Evolutionary conservation across 805 yeast genomes (phyloP), one percentile per base, ranked within the genome.

Genomic region (Wickerhamiella azymoides): DNA sequence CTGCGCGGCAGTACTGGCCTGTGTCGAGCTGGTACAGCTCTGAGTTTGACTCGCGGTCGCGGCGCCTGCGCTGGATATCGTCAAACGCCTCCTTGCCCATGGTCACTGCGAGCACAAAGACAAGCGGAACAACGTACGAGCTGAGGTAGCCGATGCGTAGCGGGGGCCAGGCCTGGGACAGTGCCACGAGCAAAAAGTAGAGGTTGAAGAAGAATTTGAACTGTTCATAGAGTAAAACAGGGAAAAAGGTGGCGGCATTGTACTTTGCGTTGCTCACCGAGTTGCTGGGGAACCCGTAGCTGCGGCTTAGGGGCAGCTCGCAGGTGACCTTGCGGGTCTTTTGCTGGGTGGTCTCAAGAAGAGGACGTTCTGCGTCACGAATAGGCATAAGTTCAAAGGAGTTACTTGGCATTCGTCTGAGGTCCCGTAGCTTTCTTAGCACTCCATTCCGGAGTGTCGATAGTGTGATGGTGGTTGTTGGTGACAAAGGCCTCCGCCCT

Each of bases 61-160:
- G 74, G 50, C 92, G 73, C 43, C 97, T 73, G 59, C 99, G 77
- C 48, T 80, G 82, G 9, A 89, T 73, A 63, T 92, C 99, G 64
- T 92, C 99, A 54, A 83, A 70, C 0, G 96, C 97, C 61, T 92
- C 99, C 61, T 92, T 92, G 54, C 80, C 67, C 94, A 93, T 88
- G 1, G 98, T 93, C 5, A 92, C 94, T 0, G 82, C 68, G 36
- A 92, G 66, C 13, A 92, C 98, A 68, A 92, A 92, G 1, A 84
- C 96, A 47, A 92, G 71, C 0, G 99, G 99, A 9, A 88, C 96
- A 17, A 93, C 72, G 60, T 92, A 92, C 2, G 96, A 83, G 1
- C 94, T 82, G 32, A 92, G 67, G 58, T 89, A 92, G 10, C 99
- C 99, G 30, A 92, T 92, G 54, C 96, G 71, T 45, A 92, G 70